Percentiles rank a stretch among this genome's conserved stretches.
Evolutionary conservation across 768 basidiomycete genomes (phyloP).

Genomic region (Tricholoma terreum): DNA sequence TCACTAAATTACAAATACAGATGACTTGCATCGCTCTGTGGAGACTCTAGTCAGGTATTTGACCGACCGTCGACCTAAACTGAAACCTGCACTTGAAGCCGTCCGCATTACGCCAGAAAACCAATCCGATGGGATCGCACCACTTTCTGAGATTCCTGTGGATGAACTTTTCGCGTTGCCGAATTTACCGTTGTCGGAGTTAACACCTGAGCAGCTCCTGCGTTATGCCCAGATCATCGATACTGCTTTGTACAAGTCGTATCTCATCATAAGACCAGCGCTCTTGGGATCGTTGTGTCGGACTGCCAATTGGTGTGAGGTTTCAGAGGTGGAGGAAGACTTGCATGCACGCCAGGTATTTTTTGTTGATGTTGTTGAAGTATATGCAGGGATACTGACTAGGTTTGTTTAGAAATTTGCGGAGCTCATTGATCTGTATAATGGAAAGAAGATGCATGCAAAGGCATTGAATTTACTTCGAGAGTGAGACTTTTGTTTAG

Average conservation of each 20-base stretch:
- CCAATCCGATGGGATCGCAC: slow-evolving; percentile 64
- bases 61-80: slow-evolving; percentile 85
- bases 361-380: background rate
- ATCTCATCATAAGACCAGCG: slow-evolving; percentile 75
- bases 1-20: slow-evolving; percentile 29
- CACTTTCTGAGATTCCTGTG: slow-evolving; percentile 68
- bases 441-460: slow-evolving; percentile 93
- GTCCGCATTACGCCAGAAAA: slow-evolving; percentile 65
- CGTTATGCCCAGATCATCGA: slow-evolving; percentile 92
- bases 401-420: slow-evolving; percentile 68
- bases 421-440: slow-evolving; percentile 88
- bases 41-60: slow-evolving; percentile 88
- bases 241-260: slow-evolving; percentile 92
- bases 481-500: slow-evolving; percentile 53
- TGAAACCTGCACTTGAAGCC: slow-evolving; percentile 69
- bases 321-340: slow-evolving; percentile 88
- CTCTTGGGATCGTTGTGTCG: slow-evolving; percentile 86
- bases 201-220: slow-evolving; percentile 82
- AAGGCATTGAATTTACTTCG: slow-evolving; percentile 83
- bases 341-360: slow-evolving; percentile 72
- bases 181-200: slow-evolving; percentile 61
- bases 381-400: background rate
- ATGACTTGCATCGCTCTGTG: slow-evolving; percentile 67
- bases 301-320: slow-evolving; percentile 96
- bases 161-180: slow-evolving; percentile 79